These are phyloP conservation scores for Mortierella sp. DNA, from an alignment of 371 early-diverging fungal species.

Conservation along the genomic window DNA sequence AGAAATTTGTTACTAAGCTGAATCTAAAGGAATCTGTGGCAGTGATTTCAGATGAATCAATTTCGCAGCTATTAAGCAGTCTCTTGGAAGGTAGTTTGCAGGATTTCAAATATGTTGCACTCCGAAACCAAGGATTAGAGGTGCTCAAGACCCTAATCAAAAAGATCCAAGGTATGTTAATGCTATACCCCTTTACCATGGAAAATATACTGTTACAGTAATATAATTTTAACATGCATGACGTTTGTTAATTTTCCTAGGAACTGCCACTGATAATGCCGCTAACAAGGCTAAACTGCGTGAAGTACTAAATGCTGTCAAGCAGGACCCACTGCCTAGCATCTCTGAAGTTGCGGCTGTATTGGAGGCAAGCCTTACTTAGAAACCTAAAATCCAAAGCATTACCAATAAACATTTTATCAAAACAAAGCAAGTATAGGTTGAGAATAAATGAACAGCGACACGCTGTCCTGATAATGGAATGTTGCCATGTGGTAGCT, in stretches of 20 bases:
- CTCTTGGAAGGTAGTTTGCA: constrained; percentile 39
- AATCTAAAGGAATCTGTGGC: not conserved
- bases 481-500: too few species aligned
- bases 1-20: constrained; percentile 60
- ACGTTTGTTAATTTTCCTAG: constrained; percentile 7
- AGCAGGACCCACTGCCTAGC: constrained; percentile 35
- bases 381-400: too few species aligned
- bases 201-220: not conserved
- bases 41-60: constrained; percentile 21
- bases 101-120: constrained; percentile 42
- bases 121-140: constrained; percentile 39
- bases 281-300: constrained; percentile 17
- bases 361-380: constrained; percentile 6
- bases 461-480: too few species aligned
- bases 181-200: not conserved
- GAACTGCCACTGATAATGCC: constrained; percentile 13
- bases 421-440: too few species aligned
- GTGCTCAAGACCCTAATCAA: constrained; percentile 30
- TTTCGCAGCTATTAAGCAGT: constrained; percentile 22
- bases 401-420: too few species aligned
- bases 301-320: constrained; percentile 13
- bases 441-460: too few species aligned
- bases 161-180: constrained; percentile 37
- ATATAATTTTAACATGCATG: not conserved
- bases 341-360: constrained; percentile 39